Evolutionary conservation across 495 filamentous ascomycete genomes (phyloP), one percentile per base, ranked within the genome.

Genomic region (Chlorociboria aeruginascens): DNA sequence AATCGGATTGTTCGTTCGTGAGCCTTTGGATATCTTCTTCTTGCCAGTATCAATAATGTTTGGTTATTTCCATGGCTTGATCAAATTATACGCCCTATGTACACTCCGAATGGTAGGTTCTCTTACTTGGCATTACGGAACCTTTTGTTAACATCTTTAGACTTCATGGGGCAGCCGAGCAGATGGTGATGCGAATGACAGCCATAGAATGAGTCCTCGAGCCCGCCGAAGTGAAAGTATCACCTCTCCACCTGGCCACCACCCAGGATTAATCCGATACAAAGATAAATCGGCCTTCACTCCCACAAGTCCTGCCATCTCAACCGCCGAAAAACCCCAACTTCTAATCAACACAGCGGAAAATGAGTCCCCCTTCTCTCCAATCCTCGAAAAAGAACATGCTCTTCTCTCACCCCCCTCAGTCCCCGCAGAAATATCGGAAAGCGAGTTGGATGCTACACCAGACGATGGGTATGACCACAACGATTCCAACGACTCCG

Each of bases 1-100:
- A 16, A 55, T 85, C 36, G 83, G 81, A 4, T 77, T 89, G 54
- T 87, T 87, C 63, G 66, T 77, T 51, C 77, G 74, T 28, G 75
- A 86, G 55, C 83, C 85, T 0, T 66, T 68, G 16, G 85, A 92
- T 56, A 69, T 85, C 37, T 49, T 81, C 29, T 76, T 78, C 51
- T 60, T 89, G 31, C 84, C 85, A 3, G 68, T 80, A n/a, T 85
- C 81, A 1, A 77, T 90, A 37, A 45, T 86, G 3, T 89, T 89
- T 52, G 82, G 83, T 36, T 89, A 84, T 61, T 74, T 86, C 56
- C 83, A 88, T 61, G 82, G 83, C 29, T 60, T 80, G 30, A 80
- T 89, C 66, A 89, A 89, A 67, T 68, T 88, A 45, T 85, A 84
- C 51, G 83, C 85, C 3, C 68, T 81, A 39, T 66, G 76, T 44